Evolutionary conservation across 208 protist genomes (phyloP), one percentile per base, ranked within the genome.

Genomic region (Balamuthia mandrillaris): DNA sequence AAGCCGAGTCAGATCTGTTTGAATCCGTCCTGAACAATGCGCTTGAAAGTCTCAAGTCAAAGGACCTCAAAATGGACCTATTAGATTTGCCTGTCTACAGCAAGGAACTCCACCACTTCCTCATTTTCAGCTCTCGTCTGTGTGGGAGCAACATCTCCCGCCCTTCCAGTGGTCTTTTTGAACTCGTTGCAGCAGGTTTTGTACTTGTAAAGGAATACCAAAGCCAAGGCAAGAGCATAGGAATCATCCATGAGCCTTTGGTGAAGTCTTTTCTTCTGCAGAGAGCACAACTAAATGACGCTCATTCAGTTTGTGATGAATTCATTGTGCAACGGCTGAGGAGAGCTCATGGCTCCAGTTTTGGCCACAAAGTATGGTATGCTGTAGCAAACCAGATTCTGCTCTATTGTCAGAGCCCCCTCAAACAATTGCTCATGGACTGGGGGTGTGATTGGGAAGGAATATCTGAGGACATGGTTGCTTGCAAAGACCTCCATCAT

Each of bases 121-220:
- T 77, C 68, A 58, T 16, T 47, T 54, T 33, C 45, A 58, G 68
- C 68, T 24, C 51, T 31, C 42, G 68, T 24, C 18, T 77, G 44
- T 29, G 68, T 56, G 68, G 68, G 14, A 47, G 68, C n/a, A 77
- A 77, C 41, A 56, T 77, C 68, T 7, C 51, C 42, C 56, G 68
- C 44, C 68, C 56, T 9, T 77, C 42, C 44, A 77, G 68, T 47
- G 27, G 10, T 16, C 16, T 77, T 41, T 41, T 47, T 37, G 44
- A 77, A 24, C 37, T 77, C 10, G 68, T 77, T 24, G 21, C 1
- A 47, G 0, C 27, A n/a, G 42, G 68, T 24, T 77, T 77, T 29
- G 68, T 47, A 41, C 21, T 77, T 29, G 68, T 77, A 9, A 0
- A 3, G n/a, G 37, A 31, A 12, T 77, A 77, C 42, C 16, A 56